Conservation (phyloP, 139 green algal species). For the Chlamydomonas eustigma region DNA sequence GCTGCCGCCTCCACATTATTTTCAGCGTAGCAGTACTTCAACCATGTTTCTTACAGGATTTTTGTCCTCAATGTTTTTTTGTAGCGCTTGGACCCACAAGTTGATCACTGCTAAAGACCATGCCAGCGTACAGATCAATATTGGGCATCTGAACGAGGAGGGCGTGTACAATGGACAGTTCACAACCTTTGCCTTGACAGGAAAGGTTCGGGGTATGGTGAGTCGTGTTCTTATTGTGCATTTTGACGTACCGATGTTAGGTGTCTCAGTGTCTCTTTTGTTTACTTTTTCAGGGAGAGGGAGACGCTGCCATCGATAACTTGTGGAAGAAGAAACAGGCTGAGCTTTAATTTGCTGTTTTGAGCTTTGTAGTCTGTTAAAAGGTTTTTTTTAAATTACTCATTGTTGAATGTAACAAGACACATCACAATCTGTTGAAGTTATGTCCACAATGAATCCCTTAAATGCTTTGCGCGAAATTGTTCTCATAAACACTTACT, state of each 20-base stretch:
- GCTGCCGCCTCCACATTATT: background rate
- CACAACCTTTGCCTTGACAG: conserved; percentile 92
- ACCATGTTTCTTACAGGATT: too few species aligned
- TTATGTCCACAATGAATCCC: too few species aligned
- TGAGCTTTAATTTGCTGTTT: conserved; percentile 34
- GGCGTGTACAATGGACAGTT: conserved; percentile 92
- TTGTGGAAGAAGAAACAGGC: conserved; percentile 86
- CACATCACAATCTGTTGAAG: too few species aligned
- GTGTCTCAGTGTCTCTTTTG: background rate
- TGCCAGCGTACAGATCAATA: conserved; percentile 95
- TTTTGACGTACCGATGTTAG: background rate
- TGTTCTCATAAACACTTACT: too few species aligned
- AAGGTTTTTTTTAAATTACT: too few species aligned
- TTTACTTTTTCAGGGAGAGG: conserved; percentile 64
- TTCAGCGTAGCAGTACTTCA: too few species aligned
- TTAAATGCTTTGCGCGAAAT: too few species aligned
- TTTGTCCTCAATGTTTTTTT: background rate
- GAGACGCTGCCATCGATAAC: conserved; percentile 83
- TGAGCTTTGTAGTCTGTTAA: too few species aligned
- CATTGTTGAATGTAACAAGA: too few species aligned
- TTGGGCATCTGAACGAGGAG: conserved; percentile 94
- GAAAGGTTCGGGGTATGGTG: conserved; percentile 80
- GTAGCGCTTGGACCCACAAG: conserved; percentile 98
- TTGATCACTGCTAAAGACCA: conserved; percentile 99
- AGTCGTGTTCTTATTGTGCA: conserved; percentile 15